Evolutionary conservation across 2,329 filamentous ascomycete species (phyloP), one percentile per base, ranked within the genome.

Genomic region (Talaromyces sp.): DNA sequence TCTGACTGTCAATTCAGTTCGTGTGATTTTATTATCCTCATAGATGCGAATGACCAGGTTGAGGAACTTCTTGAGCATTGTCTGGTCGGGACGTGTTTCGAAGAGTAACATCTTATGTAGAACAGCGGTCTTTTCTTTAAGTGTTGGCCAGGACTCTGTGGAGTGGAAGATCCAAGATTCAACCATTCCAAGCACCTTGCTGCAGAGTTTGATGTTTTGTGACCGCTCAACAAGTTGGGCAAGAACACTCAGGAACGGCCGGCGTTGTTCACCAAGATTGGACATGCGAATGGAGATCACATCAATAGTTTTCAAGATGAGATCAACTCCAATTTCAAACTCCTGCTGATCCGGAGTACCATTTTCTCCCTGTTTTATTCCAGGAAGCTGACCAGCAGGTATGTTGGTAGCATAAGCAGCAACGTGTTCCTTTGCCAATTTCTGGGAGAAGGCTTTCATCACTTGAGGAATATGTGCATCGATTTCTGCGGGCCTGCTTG

Each of bases 101-200:
- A 99, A 99, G 0, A 93, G 89, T 16, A 98, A 82, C 95, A 99
- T 99, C 80, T 99, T 99, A 72, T 96, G 93, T n/a, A 99, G 81
- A 1, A 99, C 95, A 1, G 96, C 96, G 0, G 94, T 98, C 82
- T 99, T 99, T 79, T 99, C 96, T 77, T 99, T 99, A 1, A 99
- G 84, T 0, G 95, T 99, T 0, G 95, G 95, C 85, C 95, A 97
- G 1, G 93, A 95, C 68, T 97, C 95, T 66, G 92, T 93, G 0
- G 92, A 95, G 69, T 92, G 87, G 82, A 99, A 99, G 6, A 99
- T 91, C 96, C 96, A 99, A 37, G 85, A 86, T 75, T 98, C 94
- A 3, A 97, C 94, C 86, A 99, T 94, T 60, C 90, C 88, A 33
- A 99, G 82, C 63, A 99, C 93, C 80, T 97, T 97, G 73, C 92